phyloP scores from a whole-genome alignment of 2,329 filamentous ascomycete genomes.

The Trichoderma sp. region DNA sequence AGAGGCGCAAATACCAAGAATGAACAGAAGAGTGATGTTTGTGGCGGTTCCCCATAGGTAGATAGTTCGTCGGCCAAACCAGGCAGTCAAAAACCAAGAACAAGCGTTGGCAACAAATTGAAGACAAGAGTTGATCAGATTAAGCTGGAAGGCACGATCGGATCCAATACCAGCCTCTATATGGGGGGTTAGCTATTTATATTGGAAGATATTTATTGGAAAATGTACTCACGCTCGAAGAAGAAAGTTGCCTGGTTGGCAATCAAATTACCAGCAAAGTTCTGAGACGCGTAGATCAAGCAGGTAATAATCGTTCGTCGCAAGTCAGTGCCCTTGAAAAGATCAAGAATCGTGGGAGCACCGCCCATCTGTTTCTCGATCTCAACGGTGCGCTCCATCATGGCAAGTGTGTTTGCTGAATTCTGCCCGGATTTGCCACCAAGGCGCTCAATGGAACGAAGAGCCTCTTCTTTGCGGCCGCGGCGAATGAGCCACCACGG shows the following conservation, averaged over 20 bases:
- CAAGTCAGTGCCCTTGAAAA: not conserved
- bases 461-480: not conserved
- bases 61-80: not conserved
- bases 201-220: not conserved
- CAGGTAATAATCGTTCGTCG: not conserved
- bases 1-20: not conserved
- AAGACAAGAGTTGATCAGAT: not conserved
- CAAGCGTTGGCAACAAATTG: not conserved
- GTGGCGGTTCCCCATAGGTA: not conserved
- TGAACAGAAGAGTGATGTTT: not conserved
- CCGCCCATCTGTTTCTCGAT: not conserved
- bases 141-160: not conserved
- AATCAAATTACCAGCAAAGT: not conserved
- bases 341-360: not conserved
- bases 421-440: not conserved
- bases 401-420: not conserved
- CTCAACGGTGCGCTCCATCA: not conserved
- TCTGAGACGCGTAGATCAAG: not conserved
- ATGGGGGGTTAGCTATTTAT: not conserved
- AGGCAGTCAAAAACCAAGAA: not conserved
- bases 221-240: not conserved
- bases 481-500: not conserved
- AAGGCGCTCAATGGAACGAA: not conserved
- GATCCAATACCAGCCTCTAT: not conserved
- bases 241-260: not conserved